Percentiles rank a stretch among this genome's conserved stretches.
phyloP scores from a whole-genome alignment of 2,329 filamentous ascomycete genomes.

The Hypoxylon sp. region DNA sequence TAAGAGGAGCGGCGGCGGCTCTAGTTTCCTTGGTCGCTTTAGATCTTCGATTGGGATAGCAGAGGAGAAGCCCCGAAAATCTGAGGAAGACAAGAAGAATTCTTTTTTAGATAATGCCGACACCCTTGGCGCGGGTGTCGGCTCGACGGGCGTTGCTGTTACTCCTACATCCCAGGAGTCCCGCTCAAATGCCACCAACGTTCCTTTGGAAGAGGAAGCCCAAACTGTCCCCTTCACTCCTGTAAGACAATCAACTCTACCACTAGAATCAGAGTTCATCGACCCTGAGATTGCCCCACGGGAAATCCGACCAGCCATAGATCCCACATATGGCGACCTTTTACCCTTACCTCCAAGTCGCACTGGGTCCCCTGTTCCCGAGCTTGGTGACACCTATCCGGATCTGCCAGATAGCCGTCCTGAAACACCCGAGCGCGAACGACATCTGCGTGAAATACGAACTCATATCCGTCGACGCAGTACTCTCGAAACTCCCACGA shows the following conservation, averaged over 20 bases:
- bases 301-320: conserved; percentile 75
- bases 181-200: conserved; percentile 64
- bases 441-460: conserved; percentile 59
- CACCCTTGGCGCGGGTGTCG: conserved; percentile 79
- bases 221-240: conserved; percentile 46
- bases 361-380: conserved; percentile 63
- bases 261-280: conserved; percentile 58
- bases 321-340: conserved; percentile 76
- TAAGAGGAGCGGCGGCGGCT: conserved; percentile 59
- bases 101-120: conserved; percentile 82
- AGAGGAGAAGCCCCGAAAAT: conserved; percentile 53
- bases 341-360: conserved; percentile 75
- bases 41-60: conserved; percentile 59
- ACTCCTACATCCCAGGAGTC: conserved; percentile 59
- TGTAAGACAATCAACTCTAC: conserved; percentile 43
- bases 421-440: conserved; percentile 66
- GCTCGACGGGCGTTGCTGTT: conserved; percentile 68
- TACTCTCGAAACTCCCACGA: conserved; percentile 62
- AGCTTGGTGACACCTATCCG: conserved; percentile 61
- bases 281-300: conserved; percentile 73
- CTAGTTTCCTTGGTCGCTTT: conserved; percentile 66
- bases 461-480: conserved; percentile 66
- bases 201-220: conserved; percentile 59
- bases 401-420: conserved; percentile 73
- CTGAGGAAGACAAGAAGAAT: conserved; percentile 62